Evolutionary conservation across 202 grass and related monocot genomes (phyloP).

Genomic region (Schoenoplectus triqueter): DNA sequence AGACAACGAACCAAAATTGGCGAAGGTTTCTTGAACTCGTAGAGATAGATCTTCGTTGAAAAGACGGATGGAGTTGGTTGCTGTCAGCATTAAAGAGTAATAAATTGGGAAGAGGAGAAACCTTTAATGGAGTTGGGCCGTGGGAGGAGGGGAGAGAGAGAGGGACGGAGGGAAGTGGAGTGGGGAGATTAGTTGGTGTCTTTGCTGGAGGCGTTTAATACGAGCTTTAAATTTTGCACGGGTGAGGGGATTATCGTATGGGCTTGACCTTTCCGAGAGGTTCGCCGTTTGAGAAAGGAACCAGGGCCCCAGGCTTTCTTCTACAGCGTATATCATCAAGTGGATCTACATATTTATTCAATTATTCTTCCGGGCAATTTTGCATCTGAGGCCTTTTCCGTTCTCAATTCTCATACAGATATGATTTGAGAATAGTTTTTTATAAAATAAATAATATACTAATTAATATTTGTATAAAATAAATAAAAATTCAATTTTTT

Average conservation of each 20-base stretch:
- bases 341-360: not conserved
- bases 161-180: not conserved
- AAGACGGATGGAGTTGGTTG: slow-evolving; percentile 24
- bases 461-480: too few relatives aligned
- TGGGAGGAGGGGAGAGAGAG: not conserved
- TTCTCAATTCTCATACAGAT: too few relatives aligned
- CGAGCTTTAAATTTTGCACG: slow-evolving; percentile 36
- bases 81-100: slow-evolving; percentile 37
- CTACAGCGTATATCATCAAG: too few relatives aligned
- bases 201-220: slow-evolving; percentile 57
- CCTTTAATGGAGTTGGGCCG: slow-evolving; percentile 12
- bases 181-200: slow-evolving; percentile 1
- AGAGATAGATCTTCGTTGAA: slow-evolving; percentile 20
- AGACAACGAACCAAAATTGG: slow-evolving; percentile 19
- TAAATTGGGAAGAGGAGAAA: slow-evolving; percentile 13
- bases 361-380: too few relatives aligned
- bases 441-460: too few relatives aligned
- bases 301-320: not conserved
- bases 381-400: too few relatives aligned
- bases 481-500: too few relatives aligned
- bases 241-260: not conserved
- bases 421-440: too few relatives aligned
- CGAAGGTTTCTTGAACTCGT: slow-evolving; percentile 16
- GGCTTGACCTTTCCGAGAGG: not conserved
- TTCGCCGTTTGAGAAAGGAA: slow-evolving; percentile 31